Conservation (phyloP, 495 filamentous ascomycete genomes). For the Penicillium malachiteum region DNA sequence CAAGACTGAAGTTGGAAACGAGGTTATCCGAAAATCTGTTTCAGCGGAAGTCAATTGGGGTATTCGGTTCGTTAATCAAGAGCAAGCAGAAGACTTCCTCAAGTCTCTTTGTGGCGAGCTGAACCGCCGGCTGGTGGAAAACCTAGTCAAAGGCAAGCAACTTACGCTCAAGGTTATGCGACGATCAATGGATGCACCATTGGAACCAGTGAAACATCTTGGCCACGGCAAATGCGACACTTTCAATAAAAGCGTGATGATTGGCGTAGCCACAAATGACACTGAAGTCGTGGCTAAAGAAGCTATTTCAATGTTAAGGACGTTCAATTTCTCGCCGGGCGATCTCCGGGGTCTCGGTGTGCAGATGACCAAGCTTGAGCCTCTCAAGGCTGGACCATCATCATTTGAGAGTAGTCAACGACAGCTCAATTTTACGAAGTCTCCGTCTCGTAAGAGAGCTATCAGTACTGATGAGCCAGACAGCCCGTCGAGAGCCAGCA, state of each 20-base stretch:
- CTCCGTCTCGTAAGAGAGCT: conserved; percentile 33
- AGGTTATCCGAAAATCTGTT: conserved; percentile 79
- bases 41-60: conserved; percentile 98
- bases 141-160: conserved; percentile 80
- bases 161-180: conserved; percentile 93
- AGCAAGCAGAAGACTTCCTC: conserved; percentile 88
- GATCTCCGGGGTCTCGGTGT: conserved; percentile 88
- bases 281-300: conserved; percentile 71
- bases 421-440: conserved; percentile 47
- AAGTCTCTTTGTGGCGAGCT: conserved; percentile 79
- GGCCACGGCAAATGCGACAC: conserved; percentile 94
- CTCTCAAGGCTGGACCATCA: conserved; percentile 53
- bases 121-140: conserved; percentile 72
- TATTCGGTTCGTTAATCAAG: conserved; percentile 85
- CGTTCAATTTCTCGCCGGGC: conserved; percentile 82
- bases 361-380: conserved; percentile 89
- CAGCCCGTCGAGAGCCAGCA: conserved; percentile 65
- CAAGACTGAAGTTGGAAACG: conserved; percentile 78
- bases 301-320: conserved; percentile 75
- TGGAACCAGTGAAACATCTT: conserved; percentile 91
- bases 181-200: conserved; percentile 77
- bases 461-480: conserved; percentile 44
- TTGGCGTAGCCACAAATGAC: conserved; percentile 80
- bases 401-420: conserved; percentile 63
- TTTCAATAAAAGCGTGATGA: conserved; percentile 78